Evolutionary conservation across 2,329 filamentous ascomycete species (phyloP).

Genomic region (Penicillium freii): DNA sequence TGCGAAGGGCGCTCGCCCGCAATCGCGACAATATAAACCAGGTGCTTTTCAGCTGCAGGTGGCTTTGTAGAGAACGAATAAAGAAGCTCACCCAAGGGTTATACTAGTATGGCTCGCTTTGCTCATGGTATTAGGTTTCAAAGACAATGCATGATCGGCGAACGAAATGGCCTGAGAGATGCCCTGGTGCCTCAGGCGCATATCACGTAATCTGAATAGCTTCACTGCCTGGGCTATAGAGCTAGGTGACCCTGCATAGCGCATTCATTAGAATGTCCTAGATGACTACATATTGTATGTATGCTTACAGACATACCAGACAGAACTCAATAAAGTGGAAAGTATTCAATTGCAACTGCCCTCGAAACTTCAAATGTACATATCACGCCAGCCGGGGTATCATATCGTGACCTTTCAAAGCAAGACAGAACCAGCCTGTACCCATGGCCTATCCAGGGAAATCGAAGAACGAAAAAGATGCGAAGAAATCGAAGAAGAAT

Average conservation of each 20-base stretch:
- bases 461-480: constrained; percentile 1
- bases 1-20: constrained; percentile 7
- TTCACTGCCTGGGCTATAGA: background rate
- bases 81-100: constrained; percentile 3
- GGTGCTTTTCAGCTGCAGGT: background rate
- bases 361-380: constrained; percentile 9
- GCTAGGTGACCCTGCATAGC: background rate
- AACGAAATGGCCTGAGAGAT: constrained; percentile 5
- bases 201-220: background rate
- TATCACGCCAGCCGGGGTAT: constrained; percentile 30
- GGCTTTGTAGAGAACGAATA: background rate
- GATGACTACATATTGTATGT: background rate
- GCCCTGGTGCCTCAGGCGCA: constrained; percentile 24
- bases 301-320: background rate
- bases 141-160: constrained; percentile 16
- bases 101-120: constrained; percentile 1
- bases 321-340: background rate
- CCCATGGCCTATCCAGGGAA: constrained; percentile 11
- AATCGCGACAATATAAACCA: constrained; percentile 1
- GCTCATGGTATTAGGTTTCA: constrained; percentile 6
- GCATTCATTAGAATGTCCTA: background rate
- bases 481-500: constrained; percentile 7
- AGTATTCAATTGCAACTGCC: constrained; percentile 14
- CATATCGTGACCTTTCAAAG: constrained; percentile 28
- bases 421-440: constrained; percentile 23